phyloP scores from a whole-genome alignment of 805 yeast genomes.

The Candida koratica region DNA sequence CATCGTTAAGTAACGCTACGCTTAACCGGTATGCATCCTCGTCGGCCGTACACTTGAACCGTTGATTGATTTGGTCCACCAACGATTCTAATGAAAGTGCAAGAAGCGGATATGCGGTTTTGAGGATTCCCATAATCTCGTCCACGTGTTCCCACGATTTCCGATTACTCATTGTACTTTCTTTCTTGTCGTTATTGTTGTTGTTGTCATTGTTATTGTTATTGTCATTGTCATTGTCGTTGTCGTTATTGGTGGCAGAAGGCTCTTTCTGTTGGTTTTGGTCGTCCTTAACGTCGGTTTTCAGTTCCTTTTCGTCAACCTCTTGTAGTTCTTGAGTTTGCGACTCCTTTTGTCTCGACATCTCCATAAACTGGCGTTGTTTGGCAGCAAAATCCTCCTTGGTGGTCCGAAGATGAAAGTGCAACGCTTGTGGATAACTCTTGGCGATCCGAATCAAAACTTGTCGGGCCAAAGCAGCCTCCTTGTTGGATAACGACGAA shows the following conservation, averaged over 20 bases:
- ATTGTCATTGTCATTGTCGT: slow-evolving; percentile 5
- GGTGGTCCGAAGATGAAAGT: slow-evolving; percentile 91
- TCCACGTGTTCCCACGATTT: slow-evolving; percentile 93
- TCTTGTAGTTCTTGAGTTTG: background rate
- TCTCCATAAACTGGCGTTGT: slow-evolving; percentile 63
- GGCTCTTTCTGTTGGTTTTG: slow-evolving; percentile 4
- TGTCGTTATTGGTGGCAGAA: slow-evolving; percentile 3
- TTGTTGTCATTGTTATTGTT: slow-evolving; percentile 5
- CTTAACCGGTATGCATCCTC: slow-evolving; percentile 95
- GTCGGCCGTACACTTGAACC: slow-evolving; percentile 90
- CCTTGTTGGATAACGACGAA: slow-evolving; percentile 85
- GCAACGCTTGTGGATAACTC: slow-evolving; percentile 95
- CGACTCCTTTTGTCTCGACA: slow-evolving; percentile 21
- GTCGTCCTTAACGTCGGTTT: slow-evolving; percentile 4
- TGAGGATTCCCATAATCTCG: slow-evolving; percentile 90
- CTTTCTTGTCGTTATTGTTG: slow-evolving; percentile 3
- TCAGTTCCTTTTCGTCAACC: slow-evolving; percentile 4
- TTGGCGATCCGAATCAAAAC: slow-evolving; percentile 90
- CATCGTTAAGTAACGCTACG: slow-evolving; percentile 89
- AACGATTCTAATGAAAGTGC: slow-evolving; percentile 91
- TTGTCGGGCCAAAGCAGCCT: slow-evolving; percentile 84
- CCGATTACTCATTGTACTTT: slow-evolving; percentile 24
- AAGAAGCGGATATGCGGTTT: slow-evolving; percentile 92
- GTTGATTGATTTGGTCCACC: slow-evolving; percentile 90
- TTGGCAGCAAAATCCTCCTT: slow-evolving; percentile 88